Evolutionary conservation across 371 early-diverging fungal species (phyloP).

Genomic region (Rhizopus sp.): DNA sequence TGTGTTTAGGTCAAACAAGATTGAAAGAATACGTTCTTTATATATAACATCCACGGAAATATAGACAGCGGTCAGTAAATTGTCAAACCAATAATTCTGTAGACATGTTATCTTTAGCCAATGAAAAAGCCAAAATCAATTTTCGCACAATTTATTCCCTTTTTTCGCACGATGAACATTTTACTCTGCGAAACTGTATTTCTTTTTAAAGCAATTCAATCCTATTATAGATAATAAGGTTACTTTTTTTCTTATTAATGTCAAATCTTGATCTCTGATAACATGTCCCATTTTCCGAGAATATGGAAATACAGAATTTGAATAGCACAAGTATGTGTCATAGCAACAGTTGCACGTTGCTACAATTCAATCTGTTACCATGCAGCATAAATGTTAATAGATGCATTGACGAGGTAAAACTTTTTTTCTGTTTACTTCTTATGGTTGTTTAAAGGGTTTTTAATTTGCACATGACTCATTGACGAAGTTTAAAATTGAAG

Average conservation of each 20-base stretch:
- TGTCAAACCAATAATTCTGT: conserved; percentile 7
- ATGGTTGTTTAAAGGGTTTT: too few species aligned
- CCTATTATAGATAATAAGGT: conserved; percentile 15
- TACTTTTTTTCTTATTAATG: conserved; percentile 2
- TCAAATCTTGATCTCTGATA: neutral
- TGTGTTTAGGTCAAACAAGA: neutral
- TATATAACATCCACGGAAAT: neutral
- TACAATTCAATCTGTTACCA: too few species aligned
- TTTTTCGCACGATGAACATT: conserved; percentile 31
- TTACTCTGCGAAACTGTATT: neutral
- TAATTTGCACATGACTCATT: too few species aligned
- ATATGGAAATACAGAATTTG: too few species aligned
- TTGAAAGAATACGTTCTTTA: conserved; percentile 1
- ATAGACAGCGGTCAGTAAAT: neutral
- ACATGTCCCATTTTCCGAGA: too few species aligned
- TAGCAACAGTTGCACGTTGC: too few species aligned
- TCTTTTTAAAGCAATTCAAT: conserved; percentile 21
- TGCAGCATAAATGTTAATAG: too few species aligned
- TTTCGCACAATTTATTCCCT: conserved; percentile 21
- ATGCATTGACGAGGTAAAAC: too few species aligned
- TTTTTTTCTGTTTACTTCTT: too few species aligned
- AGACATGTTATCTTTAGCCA: conserved; percentile 15
- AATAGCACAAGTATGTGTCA: too few species aligned
- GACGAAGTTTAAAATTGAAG: too few species aligned
- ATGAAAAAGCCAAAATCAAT: conserved; percentile 6